Base-by-base conservation (phyloP, 116 monocot genomes). In the Papilionanthe hybrid region DNA sequence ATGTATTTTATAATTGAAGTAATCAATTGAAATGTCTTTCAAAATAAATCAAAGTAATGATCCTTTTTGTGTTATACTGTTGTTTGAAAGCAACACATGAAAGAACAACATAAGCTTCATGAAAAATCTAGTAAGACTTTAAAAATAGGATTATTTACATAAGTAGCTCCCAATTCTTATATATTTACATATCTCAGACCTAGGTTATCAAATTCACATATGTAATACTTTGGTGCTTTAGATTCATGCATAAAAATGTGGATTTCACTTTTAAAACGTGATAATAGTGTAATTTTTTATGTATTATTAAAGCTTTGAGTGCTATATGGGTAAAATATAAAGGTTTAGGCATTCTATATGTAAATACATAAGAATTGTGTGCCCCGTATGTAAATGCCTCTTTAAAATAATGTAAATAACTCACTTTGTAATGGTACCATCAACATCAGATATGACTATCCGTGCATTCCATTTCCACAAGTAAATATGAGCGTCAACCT, bases 391-490 rank as follows among this genome's bases (percentile, higher is more conserved):
- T 37, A 37, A n/a, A 37, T 37, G 37, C 37, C 37, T 4, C 37
- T 37, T 37, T 3, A 37, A 37, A 29, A 65, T 65, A 37, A 69
- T 17, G 43, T 5, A 44, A 76, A 20, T 27, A 45, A 79, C 90
- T 89, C 82, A 92, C 92, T 88, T 90, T 72, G 92, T 92, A 85
- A 92, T 92, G 22, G 92, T 92, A 9, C 92, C 92, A 86, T 92
- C 92, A 77, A 92, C 90, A 86, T 92, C 92, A 76, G 92, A 92
- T 58, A 92, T 92, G 43, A 92, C 90, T 73, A 92, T 92, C 56
- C 86, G 86, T 18, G 92, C 82, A 86, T 92, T 92, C 92, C 92
- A 92, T 66, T 88, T 90, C 92, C 92, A 92, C 90, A 92, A 81
- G 76, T 90, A 92, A 66, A 92, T 88, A 69, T 86, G 88, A 32